A percentile compares a stretch with the other conserved stretches of the same genome.
phyloP scores from a whole-genome alignment of 306 rosid genomes.

The Dryas alaskensis region DNA sequence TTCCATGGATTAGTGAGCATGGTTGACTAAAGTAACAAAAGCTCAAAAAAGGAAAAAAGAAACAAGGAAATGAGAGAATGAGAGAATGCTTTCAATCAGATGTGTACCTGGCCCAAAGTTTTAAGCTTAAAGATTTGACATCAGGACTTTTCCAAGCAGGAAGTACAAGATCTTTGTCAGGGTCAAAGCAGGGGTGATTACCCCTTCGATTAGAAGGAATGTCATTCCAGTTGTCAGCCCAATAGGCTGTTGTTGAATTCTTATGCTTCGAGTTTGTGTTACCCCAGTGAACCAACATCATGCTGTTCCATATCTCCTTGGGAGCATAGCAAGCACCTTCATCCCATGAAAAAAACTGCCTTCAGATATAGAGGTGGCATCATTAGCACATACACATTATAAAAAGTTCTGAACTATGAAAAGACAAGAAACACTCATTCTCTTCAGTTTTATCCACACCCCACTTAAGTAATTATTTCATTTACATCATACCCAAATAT shows the following conservation, averaged over 20 bases:
- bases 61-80: background rate
- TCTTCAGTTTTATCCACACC: slow-evolving; percentile 7
- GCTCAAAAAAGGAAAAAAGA: background rate
- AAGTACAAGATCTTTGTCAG: slow-evolving; percentile 90
- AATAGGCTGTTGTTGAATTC: slow-evolving; percentile 91
- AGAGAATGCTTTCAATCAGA: slow-evolving; percentile 3
- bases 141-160: slow-evolving; percentile 98
- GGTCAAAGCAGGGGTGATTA: slow-evolving; percentile 89
- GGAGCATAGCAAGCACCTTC: slow-evolving; percentile 99
- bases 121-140: slow-evolving; percentile 44
- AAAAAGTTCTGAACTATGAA: slow-evolving; percentile 10
- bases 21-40: background rate
- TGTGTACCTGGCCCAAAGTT: slow-evolving; percentile 72
- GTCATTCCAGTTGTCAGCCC: slow-evolving; percentile 87
- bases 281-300: slow-evolving; percentile 99
- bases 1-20: background rate
- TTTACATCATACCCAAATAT: slow-evolving; percentile 72
- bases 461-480: slow-evolving; percentile 18
- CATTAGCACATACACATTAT: slow-evolving; percentile 30
- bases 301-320: slow-evolving; percentile 97
- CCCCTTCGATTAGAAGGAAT: slow-evolving; percentile 71
- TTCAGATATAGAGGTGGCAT: slow-evolving; percentile 41
- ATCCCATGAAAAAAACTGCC: slow-evolving; percentile 98
- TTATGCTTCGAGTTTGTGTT: slow-evolving; percentile 87
- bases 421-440: slow-evolving; percentile 20